Conservation (phyloP, 495 filamentous ascomycete species). For the Friedmanniomyces simplex region DNA sequence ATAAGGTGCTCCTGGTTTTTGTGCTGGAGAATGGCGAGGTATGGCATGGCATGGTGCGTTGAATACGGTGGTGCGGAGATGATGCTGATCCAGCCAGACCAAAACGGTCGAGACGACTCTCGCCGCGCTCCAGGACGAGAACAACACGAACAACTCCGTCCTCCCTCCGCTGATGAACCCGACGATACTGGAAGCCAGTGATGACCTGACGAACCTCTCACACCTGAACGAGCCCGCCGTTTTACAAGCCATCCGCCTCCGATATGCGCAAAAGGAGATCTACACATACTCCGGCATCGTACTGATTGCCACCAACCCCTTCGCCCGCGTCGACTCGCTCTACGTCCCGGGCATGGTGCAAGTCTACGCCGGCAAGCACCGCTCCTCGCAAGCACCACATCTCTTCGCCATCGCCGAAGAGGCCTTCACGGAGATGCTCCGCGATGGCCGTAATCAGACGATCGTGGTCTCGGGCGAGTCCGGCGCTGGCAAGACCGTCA, state of each 20-base stretch:
- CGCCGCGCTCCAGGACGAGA: constrained; percentile 66
- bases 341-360: constrained; percentile 99
- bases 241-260: constrained; percentile 91
- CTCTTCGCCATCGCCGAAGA: constrained; percentile 98
- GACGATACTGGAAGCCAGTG: constrained; percentile 94
- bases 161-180: constrained; percentile 97
- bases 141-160: constrained; percentile 47
- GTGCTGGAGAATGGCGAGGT: constrained; percentile 90
- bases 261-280: constrained; percentile 98
- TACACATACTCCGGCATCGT: constrained; percentile 99
- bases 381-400: constrained; percentile 93
- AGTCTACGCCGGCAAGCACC: constrained; percentile 94
- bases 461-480: constrained; percentile 98
- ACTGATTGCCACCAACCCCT: constrained; percentile 96
- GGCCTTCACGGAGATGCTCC: constrained; percentile 98
- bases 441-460: constrained; percentile 91
- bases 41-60: constrained; percentile 3
- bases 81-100: constrained; percentile 42
- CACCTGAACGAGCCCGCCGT: constrained; percentile 98
- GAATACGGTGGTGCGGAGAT: neutral
- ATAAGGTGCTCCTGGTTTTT: constrained; percentile 80
- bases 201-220: constrained; percentile 94
- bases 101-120: constrained; percentile 73
- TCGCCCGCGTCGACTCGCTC: constrained; percentile 92
- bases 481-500: constrained; percentile 96